These are phyloP conservation scores for Sphagnum magellanicum DNA, from an alignment of 228 moss, liverwort and hornwort genomes.

Conservation along the genomic window DNA sequence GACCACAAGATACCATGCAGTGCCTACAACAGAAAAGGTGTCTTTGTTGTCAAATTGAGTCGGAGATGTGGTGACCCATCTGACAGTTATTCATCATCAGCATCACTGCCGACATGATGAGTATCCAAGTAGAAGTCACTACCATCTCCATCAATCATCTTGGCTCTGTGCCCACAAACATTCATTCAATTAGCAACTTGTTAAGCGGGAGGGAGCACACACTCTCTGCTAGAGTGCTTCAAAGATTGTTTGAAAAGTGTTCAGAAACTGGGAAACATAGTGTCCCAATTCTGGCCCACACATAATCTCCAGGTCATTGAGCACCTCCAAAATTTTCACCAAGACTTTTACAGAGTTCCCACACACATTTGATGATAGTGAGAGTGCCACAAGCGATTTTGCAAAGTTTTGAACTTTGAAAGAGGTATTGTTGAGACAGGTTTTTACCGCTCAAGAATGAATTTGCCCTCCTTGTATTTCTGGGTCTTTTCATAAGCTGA, in stretches of 20 bases:
- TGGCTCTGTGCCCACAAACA: slow-evolving; percentile 45
- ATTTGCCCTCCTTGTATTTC: slow-evolving; percentile 99
- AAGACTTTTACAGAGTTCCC: not conserved
- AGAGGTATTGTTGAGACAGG: no score
- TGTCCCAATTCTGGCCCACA: not conserved
- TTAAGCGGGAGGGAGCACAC: not conserved
- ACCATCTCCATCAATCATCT: slow-evolving; percentile 72
- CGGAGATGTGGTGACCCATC: not conserved
- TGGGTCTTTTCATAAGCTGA: slow-evolving; percentile 70
- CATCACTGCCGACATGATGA: slow-evolving; percentile 78
- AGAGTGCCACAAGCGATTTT: not conserved
- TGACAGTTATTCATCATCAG: slow-evolving; percentile 52
- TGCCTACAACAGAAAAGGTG: not conserved
- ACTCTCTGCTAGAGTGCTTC: not conserved
- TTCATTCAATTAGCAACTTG: not conserved
- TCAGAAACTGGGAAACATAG: not conserved
- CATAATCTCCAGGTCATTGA: no score
- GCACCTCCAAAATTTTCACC: no score
- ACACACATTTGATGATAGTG: not conserved
- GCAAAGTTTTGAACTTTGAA: slow-evolving; percentile 9
- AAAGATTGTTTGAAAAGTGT: not conserved
- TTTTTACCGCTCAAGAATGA: slow-evolving; percentile 81
- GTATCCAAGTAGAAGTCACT: slow-evolving; percentile 64
- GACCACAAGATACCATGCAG: not conserved
- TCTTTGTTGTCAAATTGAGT: not conserved